These are phyloP conservation scores for Purpureocillium lavendulum DNA, from an alignment of 2,329 filamentous ascomycete genomes.

Conservation along the genomic window DNA sequence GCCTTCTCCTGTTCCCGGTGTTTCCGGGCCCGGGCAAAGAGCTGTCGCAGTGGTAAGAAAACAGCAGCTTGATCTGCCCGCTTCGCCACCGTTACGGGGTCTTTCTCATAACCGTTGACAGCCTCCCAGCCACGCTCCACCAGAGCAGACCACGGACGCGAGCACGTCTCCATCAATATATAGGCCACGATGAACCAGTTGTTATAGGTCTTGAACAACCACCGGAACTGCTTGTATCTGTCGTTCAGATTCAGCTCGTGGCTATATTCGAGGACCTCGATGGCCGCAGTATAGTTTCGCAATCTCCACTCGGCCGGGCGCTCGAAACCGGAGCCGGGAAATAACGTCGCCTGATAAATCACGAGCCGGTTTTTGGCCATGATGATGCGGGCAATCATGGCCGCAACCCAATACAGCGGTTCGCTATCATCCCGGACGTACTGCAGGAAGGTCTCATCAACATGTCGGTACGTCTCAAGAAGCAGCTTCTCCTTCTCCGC, in stretches of 20 bases:
- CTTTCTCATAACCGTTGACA: too few species aligned
- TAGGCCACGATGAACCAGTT: slow-evolving; percentile 53
- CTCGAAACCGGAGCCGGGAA: slow-evolving; percentile 27
- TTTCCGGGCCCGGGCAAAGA: too few species aligned
- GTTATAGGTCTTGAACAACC: slow-evolving; percentile 51
- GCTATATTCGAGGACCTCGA: slow-evolving; percentile 49
- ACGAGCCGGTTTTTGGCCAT: slow-evolving; percentile 47
- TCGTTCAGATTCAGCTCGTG: slow-evolving; percentile 43
- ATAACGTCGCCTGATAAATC: slow-evolving; percentile 43
- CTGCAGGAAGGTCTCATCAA: too few species aligned
- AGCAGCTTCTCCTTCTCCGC: too few species aligned
- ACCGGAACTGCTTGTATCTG: slow-evolving; percentile 42
- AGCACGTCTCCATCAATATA: slow-evolving; percentile 41
- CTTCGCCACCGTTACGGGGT: too few species aligned
- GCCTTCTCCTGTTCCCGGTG: too few species aligned
- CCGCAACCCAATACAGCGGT: too few species aligned
- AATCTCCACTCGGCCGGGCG: slow-evolving; percentile 28
- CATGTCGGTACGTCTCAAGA: too few species aligned
- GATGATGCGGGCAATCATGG: too few species aligned
- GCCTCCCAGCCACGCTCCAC: slow-evolving; percentile 40
- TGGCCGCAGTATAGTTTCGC: slow-evolving; percentile 38
- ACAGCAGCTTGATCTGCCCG: too few species aligned
- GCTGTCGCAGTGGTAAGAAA: too few species aligned
- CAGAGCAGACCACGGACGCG: slow-evolving; percentile 34
- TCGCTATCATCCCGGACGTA: too few species aligned